Conservation (phyloP, 1,284 basidiomycete species). For the Ceratobasidium theobromae region DNA sequence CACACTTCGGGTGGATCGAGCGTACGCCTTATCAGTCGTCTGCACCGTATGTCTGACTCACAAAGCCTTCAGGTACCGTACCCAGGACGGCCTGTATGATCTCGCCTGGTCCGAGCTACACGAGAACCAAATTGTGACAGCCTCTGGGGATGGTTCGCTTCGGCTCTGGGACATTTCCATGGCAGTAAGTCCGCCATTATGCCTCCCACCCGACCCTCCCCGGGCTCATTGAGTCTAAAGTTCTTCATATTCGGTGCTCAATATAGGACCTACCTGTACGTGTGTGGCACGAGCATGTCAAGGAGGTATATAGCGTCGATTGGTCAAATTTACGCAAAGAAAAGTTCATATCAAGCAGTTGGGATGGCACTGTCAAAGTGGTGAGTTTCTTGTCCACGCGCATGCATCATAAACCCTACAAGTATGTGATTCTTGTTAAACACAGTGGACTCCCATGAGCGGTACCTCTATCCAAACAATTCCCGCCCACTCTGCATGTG, state of each 20-base stretch:
- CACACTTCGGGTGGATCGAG: conserved; percentile 12
- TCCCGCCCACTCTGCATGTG: conserved; percentile 78
- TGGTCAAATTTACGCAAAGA: conserved; percentile 97
- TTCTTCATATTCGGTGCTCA: neutral
- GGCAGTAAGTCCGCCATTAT: conserved; percentile 58
- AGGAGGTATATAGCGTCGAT: conserved; percentile 93
- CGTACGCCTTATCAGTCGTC: neutral
- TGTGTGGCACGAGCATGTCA: conserved; percentile 90
- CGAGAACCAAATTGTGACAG: conserved; percentile 90
- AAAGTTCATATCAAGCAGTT: conserved; percentile 83
- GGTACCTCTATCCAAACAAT: conserved; percentile 78
- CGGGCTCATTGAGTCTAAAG: conserved; percentile 7
- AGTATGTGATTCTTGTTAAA: neutral
- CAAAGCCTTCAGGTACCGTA: conserved; percentile 71
- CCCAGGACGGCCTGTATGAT: conserved; percentile 92
- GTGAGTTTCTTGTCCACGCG: conserved; percentile 51
- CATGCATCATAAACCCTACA: neutral
- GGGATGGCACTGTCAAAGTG: conserved; percentile 90
- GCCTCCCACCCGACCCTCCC: neutral
- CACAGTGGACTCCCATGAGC: conserved; percentile 83
- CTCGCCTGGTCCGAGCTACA: conserved; percentile 91
- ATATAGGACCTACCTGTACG: conserved; percentile 82
- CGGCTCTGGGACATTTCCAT: conserved; percentile 90
- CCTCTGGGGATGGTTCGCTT: conserved; percentile 89
- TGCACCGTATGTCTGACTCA: neutral